Percentiles rank a stretch among this genome's conserved stretches.
Conservation (phyloP, 768 basidiomycete species). For the Lentinula aciculospora region DNA sequence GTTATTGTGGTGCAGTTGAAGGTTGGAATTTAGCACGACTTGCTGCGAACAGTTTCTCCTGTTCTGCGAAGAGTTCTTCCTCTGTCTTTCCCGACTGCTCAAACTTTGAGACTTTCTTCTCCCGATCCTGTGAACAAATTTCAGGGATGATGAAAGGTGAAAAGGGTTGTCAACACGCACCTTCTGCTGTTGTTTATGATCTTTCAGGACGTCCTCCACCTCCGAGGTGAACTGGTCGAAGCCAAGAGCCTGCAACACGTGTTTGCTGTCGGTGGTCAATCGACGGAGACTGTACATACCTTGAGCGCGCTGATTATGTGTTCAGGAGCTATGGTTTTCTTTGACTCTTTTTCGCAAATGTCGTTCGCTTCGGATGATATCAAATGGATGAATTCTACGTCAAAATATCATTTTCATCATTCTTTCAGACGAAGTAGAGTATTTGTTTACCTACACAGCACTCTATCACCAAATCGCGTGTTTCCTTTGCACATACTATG, state of each 20-base stretch:
- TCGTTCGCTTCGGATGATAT: conserved; percentile 98
- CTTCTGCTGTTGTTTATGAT: conserved; percentile 95
- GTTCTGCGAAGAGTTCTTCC: conserved; percentile 82
- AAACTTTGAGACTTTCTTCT: conserved; percentile 88
- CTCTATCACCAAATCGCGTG: conserved; percentile 94
- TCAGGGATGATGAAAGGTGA: conserved; percentile 5
- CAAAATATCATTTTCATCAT: conserved; percentile 6
- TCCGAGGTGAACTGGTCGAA: conserved; percentile 89
- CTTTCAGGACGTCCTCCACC: conserved; percentile 89
- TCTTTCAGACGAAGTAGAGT: background rate
- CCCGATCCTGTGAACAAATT: conserved; percentile 57
- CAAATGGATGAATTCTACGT: conserved; percentile 92
- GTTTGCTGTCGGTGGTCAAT: background rate
- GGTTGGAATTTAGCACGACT: conserved; percentile 78
- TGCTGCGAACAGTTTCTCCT: conserved; percentile 91
- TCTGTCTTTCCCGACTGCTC: conserved; percentile 86
- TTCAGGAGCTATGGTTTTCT: conserved; percentile 98
- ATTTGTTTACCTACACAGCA: conserved; percentile 94
- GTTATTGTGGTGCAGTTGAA: conserved; percentile 39
- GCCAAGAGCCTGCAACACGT: conserved; percentile 65
- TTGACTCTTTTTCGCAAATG: conserved; percentile 95
- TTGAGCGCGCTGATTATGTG: conserved; percentile 92
- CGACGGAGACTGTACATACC: conserved; percentile 34
- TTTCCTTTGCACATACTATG: conserved; percentile 89
- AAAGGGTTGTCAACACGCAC: conserved; percentile 31